Evolutionary conservation across 345 rosid species (phyloP), one percentile per base, ranked within the genome.

Genomic region (Ceriops zippeliana): DNA sequence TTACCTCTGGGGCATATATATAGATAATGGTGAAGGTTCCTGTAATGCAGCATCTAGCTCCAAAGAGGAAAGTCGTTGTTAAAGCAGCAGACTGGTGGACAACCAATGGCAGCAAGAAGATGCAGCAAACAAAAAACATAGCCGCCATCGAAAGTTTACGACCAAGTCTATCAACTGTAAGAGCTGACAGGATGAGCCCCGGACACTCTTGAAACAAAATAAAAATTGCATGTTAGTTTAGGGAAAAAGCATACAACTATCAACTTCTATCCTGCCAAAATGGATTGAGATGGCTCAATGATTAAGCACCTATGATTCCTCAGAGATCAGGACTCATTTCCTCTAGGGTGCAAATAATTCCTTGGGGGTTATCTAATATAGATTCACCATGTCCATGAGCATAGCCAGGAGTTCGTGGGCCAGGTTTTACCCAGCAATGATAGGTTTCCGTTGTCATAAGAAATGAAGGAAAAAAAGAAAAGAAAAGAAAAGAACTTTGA

Each of bases 1-100:
- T 70, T 86, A 86, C 96, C 96, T 95, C 97, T 0, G 99, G 96
- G 47, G 99, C 99, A 65, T 88, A 91, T 34, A 95, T 84, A 68
- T 75, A 95, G 60, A 88, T 74, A 66, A 90, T 79, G 3, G 96
- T 81, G 78, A 95, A 90, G 63, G 90, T 82, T 28, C 81, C 86
- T 5, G 96, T 86, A 75, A 91, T 88, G 89, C 97, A 95, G 58
- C 86, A 82, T 74, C 99, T 90, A 73, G 92, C 86, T 0, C 91
- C 87, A 57, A 95, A 91, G 63, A 95, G 87, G 62, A 91, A 89
- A 61, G 64, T 62, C 6, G 90, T 95, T 37, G 96, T 91, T 75
- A 95, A 6, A 65, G 77, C 75, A 26, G 75, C 78, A 61, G 91
- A 71, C 42, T 88, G 96, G 60, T 84, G 86, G 76, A 77, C 75